Conservation (phyloP, 1,284 basidiomycete species). For the Ustilago loliicola region DNA sequence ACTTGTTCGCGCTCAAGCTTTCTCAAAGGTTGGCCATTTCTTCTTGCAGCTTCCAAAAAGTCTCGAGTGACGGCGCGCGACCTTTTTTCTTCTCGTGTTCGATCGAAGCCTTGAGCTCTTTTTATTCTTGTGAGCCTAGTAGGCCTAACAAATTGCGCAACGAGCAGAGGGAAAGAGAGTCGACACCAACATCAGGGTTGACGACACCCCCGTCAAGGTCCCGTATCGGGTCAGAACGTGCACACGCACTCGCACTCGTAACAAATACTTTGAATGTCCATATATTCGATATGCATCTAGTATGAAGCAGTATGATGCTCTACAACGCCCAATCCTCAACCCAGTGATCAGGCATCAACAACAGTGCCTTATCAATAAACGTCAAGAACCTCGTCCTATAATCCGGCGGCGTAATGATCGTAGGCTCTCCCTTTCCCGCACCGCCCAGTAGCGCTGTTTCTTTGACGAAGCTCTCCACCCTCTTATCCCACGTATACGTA, state of each 20-base stretch:
- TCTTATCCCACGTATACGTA: constrained; percentile 98
- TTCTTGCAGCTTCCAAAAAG: constrained; percentile 49
- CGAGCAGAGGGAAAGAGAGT: no score
- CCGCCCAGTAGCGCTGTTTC: constrained; percentile 88
- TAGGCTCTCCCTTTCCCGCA: constrained; percentile 70
- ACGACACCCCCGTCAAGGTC: no score
- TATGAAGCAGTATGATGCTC: background rate
- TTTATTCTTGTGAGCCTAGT: no score
- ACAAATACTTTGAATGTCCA: background rate
- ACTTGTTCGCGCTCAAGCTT: background rate
- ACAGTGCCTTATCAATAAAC: constrained; percentile 65
- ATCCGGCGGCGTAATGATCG: constrained; percentile 68
- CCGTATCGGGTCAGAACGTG: no score
- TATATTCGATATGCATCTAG: background rate
- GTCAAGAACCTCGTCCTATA: constrained; percentile 67
- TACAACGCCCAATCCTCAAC: constrained; percentile 57
- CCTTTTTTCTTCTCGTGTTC: constrained; percentile 19
- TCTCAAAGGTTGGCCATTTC: constrained; percentile 25
- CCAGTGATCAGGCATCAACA: constrained; percentile 67
- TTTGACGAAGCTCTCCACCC: constrained; percentile 96
- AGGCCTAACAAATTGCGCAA: no score
- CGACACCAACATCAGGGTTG: no score
- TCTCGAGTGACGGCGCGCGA: background rate
- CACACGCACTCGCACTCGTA: background rate
- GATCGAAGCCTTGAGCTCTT: constrained; percentile 18